Evolutionary conservation across 2,329 filamentous ascomycete genomes (phyloP).

Genomic region (Pseudocercospora fuligena): DNA sequence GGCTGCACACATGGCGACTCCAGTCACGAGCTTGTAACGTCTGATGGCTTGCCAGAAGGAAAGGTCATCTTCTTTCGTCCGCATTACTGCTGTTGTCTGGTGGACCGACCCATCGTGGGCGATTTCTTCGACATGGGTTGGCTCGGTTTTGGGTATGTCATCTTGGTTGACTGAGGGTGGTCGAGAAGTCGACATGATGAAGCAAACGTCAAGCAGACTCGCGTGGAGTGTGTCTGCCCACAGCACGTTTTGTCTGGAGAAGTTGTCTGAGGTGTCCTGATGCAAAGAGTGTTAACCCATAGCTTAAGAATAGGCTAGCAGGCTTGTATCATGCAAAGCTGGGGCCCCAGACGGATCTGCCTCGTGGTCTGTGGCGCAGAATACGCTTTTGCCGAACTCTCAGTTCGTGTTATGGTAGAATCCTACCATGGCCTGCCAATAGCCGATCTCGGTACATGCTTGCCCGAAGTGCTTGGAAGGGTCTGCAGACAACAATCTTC

Average conservation of each 20-base stretch:
- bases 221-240: neutral
- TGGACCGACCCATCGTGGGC: neutral
- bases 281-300: neutral
- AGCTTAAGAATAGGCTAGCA: slow-evolving; percentile 4
- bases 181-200: neutral
- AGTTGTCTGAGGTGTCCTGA: neutral
- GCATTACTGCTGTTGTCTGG: neutral
- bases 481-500: neutral
- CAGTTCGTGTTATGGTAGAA: neutral
- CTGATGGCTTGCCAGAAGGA: slow-evolving; percentile 46
- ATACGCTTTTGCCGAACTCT: neutral
- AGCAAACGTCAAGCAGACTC: too few relatives aligned
- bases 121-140: neutral
- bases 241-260: neutral
- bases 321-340: neutral
- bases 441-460: neutral
- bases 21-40: slow-evolving; percentile 43
- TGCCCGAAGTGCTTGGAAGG: neutral
- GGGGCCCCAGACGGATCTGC: slow-evolving; percentile 4
- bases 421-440: neutral
- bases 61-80: slow-evolving; percentile 41
- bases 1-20: slow-evolving; percentile 48
- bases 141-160: neutral
- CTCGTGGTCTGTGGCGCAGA: neutral
- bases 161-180: neutral